A percentile compares a stretch with the other conserved stretches of the same genome.
Evolutionary conservation across 2,329 filamentous ascomycete genomes (phyloP).

Genomic region (Trichoderma hamatum): DNA sequence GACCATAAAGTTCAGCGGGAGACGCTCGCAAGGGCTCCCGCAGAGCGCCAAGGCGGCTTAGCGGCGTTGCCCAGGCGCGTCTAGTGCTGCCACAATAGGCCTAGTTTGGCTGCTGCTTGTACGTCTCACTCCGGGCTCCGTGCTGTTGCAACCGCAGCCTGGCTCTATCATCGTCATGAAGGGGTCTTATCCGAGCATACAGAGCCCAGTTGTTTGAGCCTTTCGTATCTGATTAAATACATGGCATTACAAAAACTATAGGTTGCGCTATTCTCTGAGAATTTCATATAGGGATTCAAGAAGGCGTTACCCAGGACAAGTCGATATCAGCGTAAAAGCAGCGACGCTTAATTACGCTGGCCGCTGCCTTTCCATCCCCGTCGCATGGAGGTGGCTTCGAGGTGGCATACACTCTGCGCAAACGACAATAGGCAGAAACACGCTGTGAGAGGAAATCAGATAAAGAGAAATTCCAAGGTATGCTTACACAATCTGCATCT

Average conservation of each 20-base stretch:
- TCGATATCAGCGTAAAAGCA: slow-evolving; percentile 14
- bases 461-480: slow-evolving; percentile 9
- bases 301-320: too few relatives aligned
- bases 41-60: slow-evolving; percentile 13
- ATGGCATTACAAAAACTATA: neutral
- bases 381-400: slow-evolving; percentile 23
- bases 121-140: neutral
- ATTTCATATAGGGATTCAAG: too few relatives aligned
- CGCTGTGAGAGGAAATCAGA: neutral
- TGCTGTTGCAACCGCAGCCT: neutral
- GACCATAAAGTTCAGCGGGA: neutral
- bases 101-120: slow-evolving; percentile 14
- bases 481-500: neutral
- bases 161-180: neutral
- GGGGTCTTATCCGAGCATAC: neutral
- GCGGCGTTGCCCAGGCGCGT: slow-evolving; percentile 10
- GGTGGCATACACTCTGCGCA: neutral
- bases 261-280: neutral
- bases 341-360: slow-evolving; percentile 1
- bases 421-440: neutral
- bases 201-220: neutral
- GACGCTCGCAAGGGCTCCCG: slow-evolving; percentile 12
- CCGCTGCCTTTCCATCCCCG: neutral
- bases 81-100: neutral
- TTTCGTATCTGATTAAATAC: neutral